Evolutionary conservation across 345 rosid genomes (phyloP), one percentile per base, ranked within the genome.

Genomic region (Erysimum cheiranthoides): DNA sequence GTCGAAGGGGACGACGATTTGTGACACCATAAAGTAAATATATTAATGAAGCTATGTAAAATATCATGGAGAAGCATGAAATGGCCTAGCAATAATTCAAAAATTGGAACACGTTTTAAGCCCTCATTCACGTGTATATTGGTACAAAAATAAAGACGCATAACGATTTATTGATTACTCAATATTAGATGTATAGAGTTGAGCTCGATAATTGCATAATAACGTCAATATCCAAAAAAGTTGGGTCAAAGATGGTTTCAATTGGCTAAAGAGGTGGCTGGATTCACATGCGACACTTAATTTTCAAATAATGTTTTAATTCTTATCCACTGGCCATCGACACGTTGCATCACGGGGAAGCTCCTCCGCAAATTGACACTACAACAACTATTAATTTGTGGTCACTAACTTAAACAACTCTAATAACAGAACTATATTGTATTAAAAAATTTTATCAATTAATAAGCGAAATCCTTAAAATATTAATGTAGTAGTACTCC

Each of bases 341-440:
- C 80, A 77, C 66, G 75, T 77, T 53, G 65, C 65, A 53, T 27
- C 57, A 62, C 50, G 50, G 79, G 79, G 79, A 61, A 69, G 58
- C 75, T 76, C 70, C 63, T 69, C 49, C 35, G 6, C 79, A 67
- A 75, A 68, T 75, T 60, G 73, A 75, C 79, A 31, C 54, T 61
- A 60, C 63, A 68, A 47, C 78, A 66, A 66, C 78, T 74, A 49
- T 57, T 57, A 49, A 66, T 56, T 16, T 46, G 66, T 74, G 58
- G 49, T 75, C 61, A 16, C 68, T 67, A 50, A 46, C 38, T 54
- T 45, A 13, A 54, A 34, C 34, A 32, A 31, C 47, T 27, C 47
- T 18, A 27, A 39, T 53, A 39, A 53, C 38, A 52, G 5, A 51
- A 52, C 42, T n/a, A 5, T 31, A 63, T 5, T 38, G 52, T 50